Conservation (phyloP, 139 green algal species). For the Ettlia oleoabundans region DNA sequence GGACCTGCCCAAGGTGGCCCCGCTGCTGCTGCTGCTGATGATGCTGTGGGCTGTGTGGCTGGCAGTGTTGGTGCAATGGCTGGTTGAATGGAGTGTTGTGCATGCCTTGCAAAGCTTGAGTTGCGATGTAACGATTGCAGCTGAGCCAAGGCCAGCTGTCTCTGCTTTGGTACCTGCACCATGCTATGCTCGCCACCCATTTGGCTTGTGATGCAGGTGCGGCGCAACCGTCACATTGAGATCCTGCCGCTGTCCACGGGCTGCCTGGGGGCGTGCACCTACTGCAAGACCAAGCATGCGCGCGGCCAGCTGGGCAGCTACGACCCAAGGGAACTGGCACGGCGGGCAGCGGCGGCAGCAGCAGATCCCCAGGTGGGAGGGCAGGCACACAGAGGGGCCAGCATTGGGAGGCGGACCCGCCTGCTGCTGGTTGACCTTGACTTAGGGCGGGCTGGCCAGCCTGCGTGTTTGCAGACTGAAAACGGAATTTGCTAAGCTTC, state of each 20-base stretch:
- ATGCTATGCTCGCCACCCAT: background rate
- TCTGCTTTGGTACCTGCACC: background rate
- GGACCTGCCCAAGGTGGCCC: conserved; percentile 88
- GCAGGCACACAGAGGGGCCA: background rate
- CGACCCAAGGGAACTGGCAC: conserved; percentile 65
- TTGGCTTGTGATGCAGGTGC: conserved; percentile 57
- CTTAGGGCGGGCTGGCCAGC: background rate
- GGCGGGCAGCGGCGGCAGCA: conserved; percentile 43
- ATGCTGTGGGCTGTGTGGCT: background rate
- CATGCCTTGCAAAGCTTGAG: too few species aligned
- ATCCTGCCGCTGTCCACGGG: conserved; percentile 91
- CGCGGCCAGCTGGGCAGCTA: conserved; percentile 86
- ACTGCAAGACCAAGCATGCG: conserved; percentile 98
- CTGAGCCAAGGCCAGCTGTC: background rate
- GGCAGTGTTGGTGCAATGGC: background rate
- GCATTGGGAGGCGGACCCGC: background rate
- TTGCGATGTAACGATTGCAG: too few species aligned
- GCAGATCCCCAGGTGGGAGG: conserved; percentile 18
- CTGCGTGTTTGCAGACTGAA: background rate
- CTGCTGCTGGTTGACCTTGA: background rate
- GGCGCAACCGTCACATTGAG: conserved; percentile 87
- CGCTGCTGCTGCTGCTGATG: background rate
- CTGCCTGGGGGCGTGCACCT: conserved; percentile 91
- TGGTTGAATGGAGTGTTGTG: too few species aligned
- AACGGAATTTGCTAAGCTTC: too few species aligned